Percentiles rank a stretch among this genome's conserved stretches.
Evolutionary conservation across 306 rosid species (phyloP).

Genomic region (Prinsepia uniflora): DNA sequence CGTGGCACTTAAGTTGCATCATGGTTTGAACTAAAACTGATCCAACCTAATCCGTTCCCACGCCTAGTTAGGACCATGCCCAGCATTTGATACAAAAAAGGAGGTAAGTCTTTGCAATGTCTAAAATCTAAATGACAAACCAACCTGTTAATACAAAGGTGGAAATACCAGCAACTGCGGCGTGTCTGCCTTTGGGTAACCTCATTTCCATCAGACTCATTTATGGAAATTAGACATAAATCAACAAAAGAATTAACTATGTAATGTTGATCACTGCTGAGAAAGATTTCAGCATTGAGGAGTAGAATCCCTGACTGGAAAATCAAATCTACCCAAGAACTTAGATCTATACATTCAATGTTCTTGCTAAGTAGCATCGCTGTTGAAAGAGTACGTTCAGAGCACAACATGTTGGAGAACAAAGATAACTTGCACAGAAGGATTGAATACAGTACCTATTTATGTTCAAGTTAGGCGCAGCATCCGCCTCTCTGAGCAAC

Average conservation of each 20-base stretch:
- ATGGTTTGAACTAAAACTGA: too few species aligned
- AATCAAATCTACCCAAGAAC: constrained; percentile 30
- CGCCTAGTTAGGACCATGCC: not conserved
- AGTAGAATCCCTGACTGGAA: not conserved
- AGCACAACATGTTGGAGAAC: constrained; percentile 9
- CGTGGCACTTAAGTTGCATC: too few species aligned
- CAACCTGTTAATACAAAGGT: not conserved
- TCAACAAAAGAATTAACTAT: not conserved
- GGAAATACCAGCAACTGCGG: not conserved
- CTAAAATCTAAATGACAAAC: not conserved
- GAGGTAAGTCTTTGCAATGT: not conserved
- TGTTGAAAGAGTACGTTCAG: constrained; percentile 13
- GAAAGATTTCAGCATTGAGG: not conserved
- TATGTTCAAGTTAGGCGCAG: constrained; percentile 52
- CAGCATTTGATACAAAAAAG: not conserved
- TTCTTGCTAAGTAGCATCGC: constrained; percentile 28
- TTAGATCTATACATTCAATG: constrained; percentile 50
- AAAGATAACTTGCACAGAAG: constrained; percentile 23
- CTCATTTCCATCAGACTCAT: not conserved
- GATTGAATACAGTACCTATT: constrained; percentile 21
- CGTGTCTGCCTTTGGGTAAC: not conserved
- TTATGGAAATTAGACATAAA: not conserved
- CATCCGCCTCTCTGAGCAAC: constrained; percentile 68
- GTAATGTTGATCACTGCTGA: not conserved
- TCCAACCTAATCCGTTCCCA: too few species aligned